Evolutionary conservation across 176 grass and related monocot species (phyloP), one percentile per base, ranked within the genome.

Genomic region (Zoysia japonica): DNA sequence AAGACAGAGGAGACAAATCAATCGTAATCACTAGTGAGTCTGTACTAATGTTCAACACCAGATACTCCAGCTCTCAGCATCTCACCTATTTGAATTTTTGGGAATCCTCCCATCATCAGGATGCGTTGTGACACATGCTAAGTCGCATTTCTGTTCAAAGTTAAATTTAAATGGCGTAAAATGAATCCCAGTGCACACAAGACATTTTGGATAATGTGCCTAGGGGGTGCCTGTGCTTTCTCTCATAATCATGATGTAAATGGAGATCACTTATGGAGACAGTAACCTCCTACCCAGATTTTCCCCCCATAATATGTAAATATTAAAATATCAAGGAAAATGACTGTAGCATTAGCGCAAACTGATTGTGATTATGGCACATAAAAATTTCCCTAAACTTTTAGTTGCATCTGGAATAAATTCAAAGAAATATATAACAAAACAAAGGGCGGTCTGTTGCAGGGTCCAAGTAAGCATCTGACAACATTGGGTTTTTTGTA

Each of bases 341-440:
- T 78, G 45, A 67, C 56, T 39, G 15, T 57, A 73, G 42, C 57
- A 5, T 66, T 67, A 67, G 19, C 40, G 48, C 17, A 17, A 43
- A 61, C 67, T 52, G 19, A 45, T 59, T 87, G 39, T 67, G 15
- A 57, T 45, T 52, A 46, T 46, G 20, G 47, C 46, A 74, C 36
- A 67, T 1, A 15, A 62, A 47, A 53, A 84, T 39, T 70, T 80
- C 74, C 53, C 41, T 63, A 75, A 53, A 84, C 53, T 12, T 70
- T 86, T 41, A 70, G 11, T 43, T 47, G 11, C 7, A 84, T 68
- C 39, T 74, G 19, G 3, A 78, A 71, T 42, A 7, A 20, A 12
- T 20, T 51, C 20, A 61, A 39, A 66, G 16, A 64, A 66, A 72
- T 63, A 13, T 28, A 28, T 28, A 28, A 28, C 28, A 28, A 28